Evolutionary conservation across 106 monocot genomes (phyloP), one percentile per base, ranked within the genome.

Genomic region (Xerophyta viscosa): DNA sequence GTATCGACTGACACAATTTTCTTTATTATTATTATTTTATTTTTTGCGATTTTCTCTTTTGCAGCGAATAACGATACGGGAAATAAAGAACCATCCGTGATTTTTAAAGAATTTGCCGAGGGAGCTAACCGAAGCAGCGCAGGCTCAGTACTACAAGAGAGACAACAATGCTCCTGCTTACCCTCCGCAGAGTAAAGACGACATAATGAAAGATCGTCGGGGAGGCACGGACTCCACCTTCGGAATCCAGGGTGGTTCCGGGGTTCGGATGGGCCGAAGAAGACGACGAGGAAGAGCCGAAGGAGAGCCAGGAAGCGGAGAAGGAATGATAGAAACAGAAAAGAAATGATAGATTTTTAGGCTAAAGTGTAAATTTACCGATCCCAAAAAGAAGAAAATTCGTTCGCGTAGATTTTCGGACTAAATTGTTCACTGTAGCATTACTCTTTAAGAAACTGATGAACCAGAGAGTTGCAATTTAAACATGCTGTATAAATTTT

Each of bases 51-150:
- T 6, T 33, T 33, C n/a, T 46, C 19, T 13, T 20, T 24, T 12
- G 9, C 67, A 91, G 90, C 84, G 90, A 48, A 78, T 84, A 71
- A 69, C 90, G 14, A 78, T 91, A 30, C 77, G 61, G 54, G 90
- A 91, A 47, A 91, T 85, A 67, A 84, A 62, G 65, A 84, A 13
- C 46, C 84, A 91, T 54, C 84, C 76, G 4, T 91, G 90, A 84
- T 84, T 84, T 66, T 51, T 81, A 68, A 91, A 85, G 64, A 91
- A 91, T 66, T 54, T 91, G 33, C 90, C 90, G 0, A 66, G 84
- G 43, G 90, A 84, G 57, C 77, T 91, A 13, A 84, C 77, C 2
- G 90, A 84, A 41, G 46, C 74, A 0, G 77, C 80, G 3, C 88
- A 88, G 46, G 71, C 76, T 3, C 36, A 33, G 13, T 88, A 83